Base-by-base conservation (phyloP, 2,329 filamentous ascomycete species). In the Rhynchosporium agropyri region DNA sequence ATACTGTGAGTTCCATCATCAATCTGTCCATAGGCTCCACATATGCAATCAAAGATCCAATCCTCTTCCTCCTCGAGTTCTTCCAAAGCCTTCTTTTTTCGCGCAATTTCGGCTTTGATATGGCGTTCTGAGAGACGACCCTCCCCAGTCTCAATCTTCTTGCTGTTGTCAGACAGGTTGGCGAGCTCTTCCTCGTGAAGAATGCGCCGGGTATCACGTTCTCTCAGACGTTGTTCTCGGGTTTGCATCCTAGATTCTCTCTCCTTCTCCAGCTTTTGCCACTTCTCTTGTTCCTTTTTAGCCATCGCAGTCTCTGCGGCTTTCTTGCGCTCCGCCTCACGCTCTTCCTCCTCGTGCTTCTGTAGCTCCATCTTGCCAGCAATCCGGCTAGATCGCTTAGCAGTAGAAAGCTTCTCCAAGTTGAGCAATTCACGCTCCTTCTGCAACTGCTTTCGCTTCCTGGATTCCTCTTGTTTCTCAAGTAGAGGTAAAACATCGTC, bases 1-100 rank as follows among this genome's bases (percentile, higher is more conserved):
- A 99, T 88, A 74, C 92, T 97, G 74, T 97, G 93, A 7, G 91
- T 89, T 42, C 95, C 95, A 74, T 98, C 95, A 71, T 99, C 95
- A 63, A 97, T 91, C 70, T 96, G 89, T 28, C 95, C 95, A 75
- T 97, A 88, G 28, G 92, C 83, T 31, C 94, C 94, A 75, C 95
- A 99, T 31, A 91, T 84, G 74, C 95, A 99, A 74, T 99, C 95
- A 70, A 99, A 99, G 45, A 92, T 84, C 95, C 95, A 98, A 58
- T 92, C 86, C 54, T 95, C 91, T 68, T 87, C 82, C 26, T 78
- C 75, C 20, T 83, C 84, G 29, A 97, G 82, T 60, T 89, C 85
- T 69, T 89, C 84, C 10, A 97, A 79, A 40, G 91, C 90, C 74
- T 88, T 88, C 74, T 89, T 89, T 67, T 87, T 91, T 75, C 84